Base-by-base conservation (phyloP, 306 rosid species). In the Casuarina glauca region DNA sequence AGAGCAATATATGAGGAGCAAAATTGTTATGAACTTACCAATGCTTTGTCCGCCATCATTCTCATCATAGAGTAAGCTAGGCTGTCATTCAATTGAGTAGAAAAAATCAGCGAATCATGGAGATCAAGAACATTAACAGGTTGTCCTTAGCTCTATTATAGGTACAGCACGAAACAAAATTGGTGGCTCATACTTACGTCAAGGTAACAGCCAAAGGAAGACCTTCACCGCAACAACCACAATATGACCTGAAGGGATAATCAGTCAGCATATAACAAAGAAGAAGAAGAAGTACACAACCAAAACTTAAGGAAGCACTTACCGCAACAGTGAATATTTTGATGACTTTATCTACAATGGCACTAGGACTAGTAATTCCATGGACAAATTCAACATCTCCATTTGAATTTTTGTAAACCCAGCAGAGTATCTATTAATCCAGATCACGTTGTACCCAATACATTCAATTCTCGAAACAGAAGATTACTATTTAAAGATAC, bases 151-250 rank as follows among this genome's bases (percentile, higher is more conserved):
- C 74, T 41, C 58, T 74, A 73, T 42, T 62, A 70, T 36, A 16
- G 51, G 15, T 67, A 69, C 72, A 75, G 48, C 55, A 58, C 7
- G 70, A 84, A 62, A 64, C 49, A 76, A 66, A 17, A 45, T n/a
- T 75, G 44, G 53, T 58, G 57, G 81, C 63, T 70, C 48, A 77
- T 46, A 81, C 97, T 81, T 88, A 93, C 99, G 97, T 95, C 79
- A 95, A 87, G 69, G 99, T 95, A 70, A 95, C 99, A 44, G 99
- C 99, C 90, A 95, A 85, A 74, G 99, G 99, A 38, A 95, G 94
- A 78, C 99, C 99, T 85, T 95, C 72, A 95, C 99, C 38, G 99
- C 97, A 91, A 95, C 99, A 69, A 95, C 99, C 82, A 95, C 99
- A 80, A 95, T 95, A 97, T 95, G 72, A 95, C 99, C 99, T 95